Percentiles rank a stretch among this genome's conserved stretches.
Conservation (phyloP, 495 filamentous ascomycete species). For the Lasiosphaeris hirsuta region DNA sequence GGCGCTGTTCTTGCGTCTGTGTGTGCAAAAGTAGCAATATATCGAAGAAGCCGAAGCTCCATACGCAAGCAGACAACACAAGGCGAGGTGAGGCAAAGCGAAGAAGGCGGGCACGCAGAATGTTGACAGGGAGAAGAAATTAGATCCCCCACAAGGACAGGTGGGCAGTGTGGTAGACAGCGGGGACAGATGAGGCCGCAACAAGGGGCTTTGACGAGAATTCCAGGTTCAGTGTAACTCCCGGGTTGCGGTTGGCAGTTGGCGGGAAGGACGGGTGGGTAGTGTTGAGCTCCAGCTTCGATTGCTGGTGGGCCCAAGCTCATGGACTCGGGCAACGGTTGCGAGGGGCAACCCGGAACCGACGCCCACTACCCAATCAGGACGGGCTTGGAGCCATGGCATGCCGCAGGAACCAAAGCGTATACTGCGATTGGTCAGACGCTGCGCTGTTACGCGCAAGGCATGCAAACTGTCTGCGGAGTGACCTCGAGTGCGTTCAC, state of each 20-base stretch:
- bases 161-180: no score
- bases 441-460: not conserved
- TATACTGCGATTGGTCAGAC: not conserved
- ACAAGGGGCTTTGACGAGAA: no score
- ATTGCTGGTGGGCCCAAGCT: not conserved
- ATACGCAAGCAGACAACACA: not conserved
- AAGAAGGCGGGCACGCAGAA: no score
- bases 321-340: not conserved
- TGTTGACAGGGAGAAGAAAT: slow-evolving; percentile 2
- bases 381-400: not conserved
- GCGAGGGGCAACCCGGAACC: slow-evolving; percentile 7
- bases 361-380: slow-evolving; percentile 8
- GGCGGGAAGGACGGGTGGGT: not conserved
- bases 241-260: no score
- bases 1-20: not conserved
- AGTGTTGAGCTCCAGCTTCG: not conserved
- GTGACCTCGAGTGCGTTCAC: not conserved
- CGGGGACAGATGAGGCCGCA: no score
- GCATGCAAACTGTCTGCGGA: slow-evolving; percentile 8
- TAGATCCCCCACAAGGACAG: slow-evolving; percentile 7
- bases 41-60: not conserved
- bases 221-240: no score
- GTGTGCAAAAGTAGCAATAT: not conserved
- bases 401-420: not conserved
- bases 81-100: no score